Conservation (phyloP, 345 rosid species). For the Lepidium didymum region DNA sequence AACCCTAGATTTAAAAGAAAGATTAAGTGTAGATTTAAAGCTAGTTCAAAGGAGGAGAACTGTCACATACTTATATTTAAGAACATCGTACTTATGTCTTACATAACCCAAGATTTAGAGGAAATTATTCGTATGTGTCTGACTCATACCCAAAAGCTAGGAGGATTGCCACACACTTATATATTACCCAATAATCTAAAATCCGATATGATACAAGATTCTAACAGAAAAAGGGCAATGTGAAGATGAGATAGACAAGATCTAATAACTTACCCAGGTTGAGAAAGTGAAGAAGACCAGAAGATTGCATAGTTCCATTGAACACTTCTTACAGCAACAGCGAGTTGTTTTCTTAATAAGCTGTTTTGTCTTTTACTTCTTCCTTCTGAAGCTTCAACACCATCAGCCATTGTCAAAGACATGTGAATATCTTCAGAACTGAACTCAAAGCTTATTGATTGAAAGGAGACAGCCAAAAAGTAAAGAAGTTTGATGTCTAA, state of each 20-base stretch:
- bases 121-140: neutral
- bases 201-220: too few relatives aligned
- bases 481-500: conserved; percentile 11
- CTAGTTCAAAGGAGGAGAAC: too few relatives aligned
- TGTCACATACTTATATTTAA: neutral
- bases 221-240: neutral
- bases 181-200: too few relatives aligned
- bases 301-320: conserved; percentile 94
- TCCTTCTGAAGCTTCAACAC: conserved; percentile 23
- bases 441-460: neutral
- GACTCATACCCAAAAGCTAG: too few relatives aligned
- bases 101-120: conserved; percentile 1
- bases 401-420: conserved; percentile 41
- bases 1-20: conserved; percentile 30
- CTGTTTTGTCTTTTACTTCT: conserved; percentile 29
- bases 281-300: conserved; percentile 73
- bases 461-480: conserved; percentile 16
- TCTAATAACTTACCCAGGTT: conserved; percentile 46
- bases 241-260: conserved; percentile 5
- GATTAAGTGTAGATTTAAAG: too few relatives aligned
- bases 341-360: conserved; percentile 60
- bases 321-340: conserved; percentile 73
- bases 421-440: neutral
- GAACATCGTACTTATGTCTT: neutral
- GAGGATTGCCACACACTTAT: too few relatives aligned